Evolutionary conservation across 768 basidiomycete species (phyloP).

Genomic region (Dentipellis fragilis): DNA sequence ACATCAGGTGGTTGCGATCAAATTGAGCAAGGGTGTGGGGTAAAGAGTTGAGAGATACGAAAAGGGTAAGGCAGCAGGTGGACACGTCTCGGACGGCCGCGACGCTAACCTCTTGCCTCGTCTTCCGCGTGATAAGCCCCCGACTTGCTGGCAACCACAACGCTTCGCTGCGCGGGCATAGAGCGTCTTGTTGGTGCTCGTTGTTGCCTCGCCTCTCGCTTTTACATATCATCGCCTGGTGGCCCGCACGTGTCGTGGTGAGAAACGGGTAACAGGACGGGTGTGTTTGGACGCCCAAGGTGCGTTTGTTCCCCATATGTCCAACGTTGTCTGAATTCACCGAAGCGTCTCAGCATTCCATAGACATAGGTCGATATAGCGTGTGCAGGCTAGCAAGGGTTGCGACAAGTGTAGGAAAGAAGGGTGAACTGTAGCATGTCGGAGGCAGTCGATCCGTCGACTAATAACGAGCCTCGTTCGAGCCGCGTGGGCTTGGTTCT

Average conservation of each 20-base stretch:
- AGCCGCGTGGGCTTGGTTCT: conserved; percentile 20
- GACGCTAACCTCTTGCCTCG: too few relatives aligned
- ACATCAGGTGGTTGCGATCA: too few relatives aligned
- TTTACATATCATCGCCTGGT: not conserved
- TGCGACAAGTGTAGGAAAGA: conserved; percentile 2
- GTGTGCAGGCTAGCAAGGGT: not conserved
- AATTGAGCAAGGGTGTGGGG: too few relatives aligned
- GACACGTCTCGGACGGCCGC: too few relatives aligned
- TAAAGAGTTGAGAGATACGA: too few relatives aligned
- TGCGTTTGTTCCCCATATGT: not conserved
- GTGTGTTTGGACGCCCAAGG: too few relatives aligned
- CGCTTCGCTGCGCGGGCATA: too few relatives aligned
- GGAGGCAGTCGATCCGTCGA: conserved; percentile 3
- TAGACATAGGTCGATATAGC: not conserved
- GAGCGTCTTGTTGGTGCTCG: not conserved
- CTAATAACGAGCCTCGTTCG: conserved; percentile 21
- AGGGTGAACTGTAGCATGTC: conserved; percentile 1
- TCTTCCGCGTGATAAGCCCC: too few relatives aligned
- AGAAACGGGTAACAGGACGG: not conserved
- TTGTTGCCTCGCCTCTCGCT: not conserved
- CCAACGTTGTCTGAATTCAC: not conserved
- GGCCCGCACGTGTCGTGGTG: not conserved
- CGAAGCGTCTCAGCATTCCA: not conserved
- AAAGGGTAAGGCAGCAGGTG: too few relatives aligned
- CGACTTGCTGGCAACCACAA: too few relatives aligned